Conservation (phyloP, 2,329 filamentous ascomycete genomes). For the Raffaelea arxii region DNA sequence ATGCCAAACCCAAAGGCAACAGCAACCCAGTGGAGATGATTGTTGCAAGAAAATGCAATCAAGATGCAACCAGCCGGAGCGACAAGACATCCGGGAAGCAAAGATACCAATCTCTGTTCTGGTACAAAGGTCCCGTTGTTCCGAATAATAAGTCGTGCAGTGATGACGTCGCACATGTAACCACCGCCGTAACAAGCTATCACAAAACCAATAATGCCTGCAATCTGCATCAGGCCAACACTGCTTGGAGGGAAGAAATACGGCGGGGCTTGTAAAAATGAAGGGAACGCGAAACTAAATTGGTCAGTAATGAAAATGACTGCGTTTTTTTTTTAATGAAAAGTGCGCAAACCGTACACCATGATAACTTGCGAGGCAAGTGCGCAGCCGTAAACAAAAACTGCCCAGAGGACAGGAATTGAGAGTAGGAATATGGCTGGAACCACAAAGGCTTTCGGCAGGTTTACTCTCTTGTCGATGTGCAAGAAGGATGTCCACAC, state of each 20-base stretch:
- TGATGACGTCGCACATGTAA: background rate
- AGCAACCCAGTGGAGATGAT: no score
- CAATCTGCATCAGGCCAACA: slow-evolving; percentile 1
- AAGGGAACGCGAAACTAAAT: background rate
- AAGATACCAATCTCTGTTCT: no score
- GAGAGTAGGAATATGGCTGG: background rate
- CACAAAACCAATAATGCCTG: background rate
- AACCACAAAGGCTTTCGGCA: background rate
- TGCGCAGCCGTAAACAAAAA: background rate
- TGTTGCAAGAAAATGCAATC: no score
- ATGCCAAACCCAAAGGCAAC: no score
- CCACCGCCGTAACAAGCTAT: slow-evolving; percentile 1
- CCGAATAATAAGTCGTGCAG: background rate
- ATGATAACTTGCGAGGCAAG: slow-evolving; percentile 1
- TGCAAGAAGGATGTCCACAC: background rate
- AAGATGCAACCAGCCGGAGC: no score
- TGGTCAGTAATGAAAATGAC: background rate
- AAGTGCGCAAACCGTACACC: background rate
- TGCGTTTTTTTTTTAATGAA: no score
- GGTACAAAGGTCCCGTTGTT: no score
- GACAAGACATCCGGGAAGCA: no score
- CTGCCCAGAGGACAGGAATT: background rate
- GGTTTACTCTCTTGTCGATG: background rate
- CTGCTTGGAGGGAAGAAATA: background rate
- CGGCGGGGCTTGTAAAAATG: background rate